Evolutionary conservation across 352 stramenopile genomes (phyloP).

Genomic region (Phytophthora cryptogea): DNA sequence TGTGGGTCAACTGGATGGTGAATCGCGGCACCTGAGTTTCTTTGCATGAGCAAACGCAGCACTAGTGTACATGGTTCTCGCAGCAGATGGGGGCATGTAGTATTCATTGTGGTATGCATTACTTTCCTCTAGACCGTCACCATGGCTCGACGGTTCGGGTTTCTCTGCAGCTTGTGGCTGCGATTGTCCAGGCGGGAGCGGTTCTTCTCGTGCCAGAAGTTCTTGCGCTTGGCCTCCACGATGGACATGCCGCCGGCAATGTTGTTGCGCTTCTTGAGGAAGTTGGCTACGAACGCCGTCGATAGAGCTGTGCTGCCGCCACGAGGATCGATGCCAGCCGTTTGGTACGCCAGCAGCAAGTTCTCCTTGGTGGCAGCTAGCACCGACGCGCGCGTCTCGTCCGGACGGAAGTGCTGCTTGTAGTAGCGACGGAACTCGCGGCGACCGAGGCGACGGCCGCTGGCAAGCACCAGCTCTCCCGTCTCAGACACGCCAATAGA

Average conservation of each 20-base stretch:
- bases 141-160: constrained; percentile 78
- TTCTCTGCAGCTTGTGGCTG: constrained; percentile 86
- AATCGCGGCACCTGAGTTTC: background rate
- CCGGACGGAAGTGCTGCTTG: constrained; percentile 85
- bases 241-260: constrained; percentile 80
- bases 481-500: constrained; percentile 85
- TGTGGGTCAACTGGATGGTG: constrained; percentile 5
- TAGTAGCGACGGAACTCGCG: constrained; percentile 92
- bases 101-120: constrained; percentile 20
- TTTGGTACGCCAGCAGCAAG: constrained; percentile 75
- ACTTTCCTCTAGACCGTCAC: constrained; percentile 70
- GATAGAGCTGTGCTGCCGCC: constrained; percentile 70
- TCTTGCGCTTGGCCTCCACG: constrained; percentile 63
- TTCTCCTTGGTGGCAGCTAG: constrained; percentile 81
- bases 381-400: constrained; percentile 77
- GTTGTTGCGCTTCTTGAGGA: constrained; percentile 83
- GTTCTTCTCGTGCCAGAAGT: constrained; percentile 82
- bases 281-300: constrained; percentile 80
- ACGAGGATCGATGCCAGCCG: constrained; percentile 64
- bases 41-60: background rate
- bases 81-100: constrained; percentile 14
- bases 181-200: constrained; percentile 77
- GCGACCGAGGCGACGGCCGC: constrained; percentile 84
- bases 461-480: constrained; percentile 88
- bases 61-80: background rate